Evolutionary conservation across 164 flowering plant genomes (phyloP).

Genomic region (Liriodendron chinense): DNA sequence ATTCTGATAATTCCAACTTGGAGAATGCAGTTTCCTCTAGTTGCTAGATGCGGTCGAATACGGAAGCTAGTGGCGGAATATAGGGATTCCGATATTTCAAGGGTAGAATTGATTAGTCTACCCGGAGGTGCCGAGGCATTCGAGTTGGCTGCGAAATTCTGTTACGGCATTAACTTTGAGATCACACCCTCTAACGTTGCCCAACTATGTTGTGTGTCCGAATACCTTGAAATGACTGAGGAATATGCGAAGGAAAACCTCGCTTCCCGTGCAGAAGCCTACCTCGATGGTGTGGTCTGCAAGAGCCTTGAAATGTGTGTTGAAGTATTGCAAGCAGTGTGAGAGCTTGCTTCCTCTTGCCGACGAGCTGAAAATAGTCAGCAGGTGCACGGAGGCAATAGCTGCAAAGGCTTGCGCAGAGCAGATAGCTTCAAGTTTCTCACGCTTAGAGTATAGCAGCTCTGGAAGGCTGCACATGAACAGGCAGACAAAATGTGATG

Average conservation of each 20-base stretch:
- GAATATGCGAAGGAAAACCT: conserved; percentile 75
- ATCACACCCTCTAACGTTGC: conserved; percentile 80
- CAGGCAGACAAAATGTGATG: conserved; percentile 60
- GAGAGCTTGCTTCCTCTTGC: conserved; percentile 84
- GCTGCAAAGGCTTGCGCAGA: conserved; percentile 91
- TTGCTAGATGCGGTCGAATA: conserved; percentile 77
- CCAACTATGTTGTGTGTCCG: conserved; percentile 70
- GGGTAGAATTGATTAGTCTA: conserved; percentile 58
- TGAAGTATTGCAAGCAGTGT: conserved; percentile 71
- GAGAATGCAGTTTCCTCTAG: conserved; percentile 78
- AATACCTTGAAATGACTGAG: conserved; percentile 94
- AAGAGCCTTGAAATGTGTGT: conserved; percentile 73
- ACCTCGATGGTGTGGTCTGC: conserved; percentile 64
- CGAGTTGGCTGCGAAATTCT: conserved; percentile 86
- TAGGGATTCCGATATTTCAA: conserved; percentile 57
- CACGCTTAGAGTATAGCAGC: conserved; percentile 83
- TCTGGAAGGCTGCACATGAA: conserved; percentile 82
- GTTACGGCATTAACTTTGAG: conserved; percentile 88
- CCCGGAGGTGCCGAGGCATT: conserved; percentile 94
- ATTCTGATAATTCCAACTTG: conserved; percentile 5
- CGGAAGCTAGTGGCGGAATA: conserved; percentile 67
- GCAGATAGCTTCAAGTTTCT: conserved; percentile 89
- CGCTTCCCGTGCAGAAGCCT: conserved; percentile 69
- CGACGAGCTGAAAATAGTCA: conserved; percentile 70
- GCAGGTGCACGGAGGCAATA: conserved; percentile 75